Evolutionary conservation across 73 alveolate genomes (phyloP).

Genomic region (Stentor coeruleus): DNA sequence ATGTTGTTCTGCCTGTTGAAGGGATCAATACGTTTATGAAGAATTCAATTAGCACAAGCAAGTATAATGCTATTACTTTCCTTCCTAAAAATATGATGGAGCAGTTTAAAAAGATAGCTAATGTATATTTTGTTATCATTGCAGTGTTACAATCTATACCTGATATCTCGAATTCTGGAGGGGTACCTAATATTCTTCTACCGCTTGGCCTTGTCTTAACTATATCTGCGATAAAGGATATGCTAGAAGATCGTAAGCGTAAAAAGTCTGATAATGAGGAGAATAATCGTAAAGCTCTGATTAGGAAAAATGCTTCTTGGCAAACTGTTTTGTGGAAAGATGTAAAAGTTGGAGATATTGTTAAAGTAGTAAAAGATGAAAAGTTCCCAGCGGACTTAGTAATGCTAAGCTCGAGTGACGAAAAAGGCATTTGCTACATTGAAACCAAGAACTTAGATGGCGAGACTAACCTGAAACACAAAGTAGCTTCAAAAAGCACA

Average conservation of each 20-base stretch:
- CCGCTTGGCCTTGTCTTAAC: conserved; percentile 94
- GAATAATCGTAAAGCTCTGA: conserved; percentile 39
- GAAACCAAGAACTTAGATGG: conserved; percentile 94
- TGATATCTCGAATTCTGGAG: conserved; percentile 73
- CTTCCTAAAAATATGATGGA: conserved; percentile 60
- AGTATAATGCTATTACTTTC: conserved; percentile 55
- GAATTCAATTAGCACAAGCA: conserved; percentile 76
- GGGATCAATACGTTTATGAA: neutral
- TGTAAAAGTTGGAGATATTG: conserved; percentile 77
- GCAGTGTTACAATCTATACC: conserved; percentile 82
- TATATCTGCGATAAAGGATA: conserved; percentile 88
- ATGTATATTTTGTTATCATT: conserved; percentile 69
- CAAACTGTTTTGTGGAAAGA: conserved; percentile 34
- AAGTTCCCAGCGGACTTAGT: conserved; percentile 97
- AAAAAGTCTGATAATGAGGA: conserved; percentile 54
- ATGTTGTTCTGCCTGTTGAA: neutral
- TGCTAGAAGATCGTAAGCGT: conserved; percentile 50
- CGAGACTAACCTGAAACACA: conserved; percentile 97
- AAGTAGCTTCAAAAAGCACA: conserved; percentile 63
- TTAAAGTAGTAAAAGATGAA: conserved; percentile 79
- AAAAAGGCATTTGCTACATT: conserved; percentile 92
- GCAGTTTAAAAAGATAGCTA: conserved; percentile 72
- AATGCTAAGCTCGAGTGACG: conserved; percentile 84
- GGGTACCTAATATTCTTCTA: conserved; percentile 83
- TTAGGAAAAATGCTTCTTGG: conserved; percentile 21